These are phyloP conservation scores for Emericellopsis terricola DNA, from an alignment of 495 filamentous ascomycete genomes.

Conservation along the genomic window DNA sequence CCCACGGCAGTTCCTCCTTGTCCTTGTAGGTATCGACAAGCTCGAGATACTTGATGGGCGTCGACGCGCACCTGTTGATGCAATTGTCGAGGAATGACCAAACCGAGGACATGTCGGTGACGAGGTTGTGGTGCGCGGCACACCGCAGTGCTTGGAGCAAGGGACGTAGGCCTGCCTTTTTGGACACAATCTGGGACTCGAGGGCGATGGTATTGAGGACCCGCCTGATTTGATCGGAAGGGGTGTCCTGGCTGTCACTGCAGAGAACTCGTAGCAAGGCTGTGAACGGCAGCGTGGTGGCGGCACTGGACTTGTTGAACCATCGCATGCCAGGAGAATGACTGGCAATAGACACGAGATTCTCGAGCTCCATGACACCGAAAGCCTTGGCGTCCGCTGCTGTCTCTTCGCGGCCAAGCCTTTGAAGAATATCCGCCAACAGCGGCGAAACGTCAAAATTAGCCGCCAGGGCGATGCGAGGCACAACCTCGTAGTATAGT, in stretches of 20 bases:
- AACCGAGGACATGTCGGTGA: conserved; percentile 7
- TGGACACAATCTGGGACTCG: conserved; percentile 30
- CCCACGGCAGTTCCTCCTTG: conserved; percentile 15
- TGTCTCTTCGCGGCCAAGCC: conserved; percentile 21
- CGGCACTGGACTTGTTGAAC: conserved; percentile 37
- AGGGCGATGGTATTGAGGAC: conserved; percentile 29
- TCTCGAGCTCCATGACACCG: conserved; percentile 49
- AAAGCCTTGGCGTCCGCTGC: conserved; percentile 31
- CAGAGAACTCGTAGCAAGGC: conserved; percentile 36
- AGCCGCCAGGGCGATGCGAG: conserved; percentile 61
- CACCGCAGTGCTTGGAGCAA: conserved; percentile 31
- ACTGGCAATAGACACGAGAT: conserved; percentile 57
- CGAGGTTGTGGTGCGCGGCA: conserved; percentile 4
- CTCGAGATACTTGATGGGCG: conserved; percentile 59
- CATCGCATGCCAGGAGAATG: conserved; percentile 68
- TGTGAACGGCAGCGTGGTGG: conserved; percentile 44
- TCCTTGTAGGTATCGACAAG: conserved; percentile 11
- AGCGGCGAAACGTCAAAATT: conserved; percentile 70
- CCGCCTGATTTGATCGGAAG: conserved; percentile 21
- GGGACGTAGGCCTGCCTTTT: conserved; percentile 28
- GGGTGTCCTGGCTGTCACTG: conserved; percentile 20
- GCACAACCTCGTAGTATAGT: conserved; percentile 65
- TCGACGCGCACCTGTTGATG: conserved; percentile 45
- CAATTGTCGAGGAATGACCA: conserved; percentile 69
- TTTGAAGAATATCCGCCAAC: conserved; percentile 44